These are phyloP conservation scores for Parietaria judaica DNA, from an alignment of 306 rosid species.

Conservation along the genomic window DNA sequence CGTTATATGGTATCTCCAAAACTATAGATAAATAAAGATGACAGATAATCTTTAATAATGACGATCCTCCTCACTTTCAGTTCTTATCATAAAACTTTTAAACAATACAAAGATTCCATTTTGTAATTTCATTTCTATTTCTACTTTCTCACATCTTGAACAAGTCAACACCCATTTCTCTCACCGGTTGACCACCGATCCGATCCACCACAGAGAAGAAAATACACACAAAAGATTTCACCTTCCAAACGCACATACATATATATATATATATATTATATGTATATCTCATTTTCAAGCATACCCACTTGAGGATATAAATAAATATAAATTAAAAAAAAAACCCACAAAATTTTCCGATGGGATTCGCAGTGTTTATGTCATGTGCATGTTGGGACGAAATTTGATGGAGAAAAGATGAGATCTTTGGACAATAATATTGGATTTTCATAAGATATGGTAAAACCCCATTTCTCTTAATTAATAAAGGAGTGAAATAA, in stretches of 20 bases:
- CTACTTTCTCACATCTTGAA: not conserved
- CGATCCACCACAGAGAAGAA: not conserved
- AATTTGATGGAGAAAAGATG: too few species aligned
- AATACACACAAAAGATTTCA: not conserved
- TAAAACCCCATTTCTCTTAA: slow-evolving; percentile 1
- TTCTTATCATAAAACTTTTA: too few species aligned
- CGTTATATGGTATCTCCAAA: too few species aligned
- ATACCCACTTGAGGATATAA: not conserved
- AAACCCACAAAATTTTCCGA: not conserved
- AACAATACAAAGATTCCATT: too few species aligned
- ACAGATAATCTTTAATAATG: too few species aligned
- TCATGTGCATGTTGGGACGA: too few species aligned
- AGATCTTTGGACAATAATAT: too few species aligned
- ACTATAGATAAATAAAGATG: too few species aligned
- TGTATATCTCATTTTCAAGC: not conserved
- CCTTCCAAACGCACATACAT: too few species aligned
- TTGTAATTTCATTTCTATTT: too few species aligned
- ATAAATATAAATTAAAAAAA: not conserved
- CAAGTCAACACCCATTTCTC: not conserved
- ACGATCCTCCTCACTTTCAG: too few species aligned
- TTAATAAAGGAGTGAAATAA: not conserved
- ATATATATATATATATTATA: not conserved
- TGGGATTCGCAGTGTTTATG: not conserved
- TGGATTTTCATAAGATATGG: not conserved
- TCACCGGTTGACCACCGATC: slow-evolving; percentile 3